Conservation (phyloP, 176 grass and related monocot genomes). For the Oryza meyeriana region DNA sequence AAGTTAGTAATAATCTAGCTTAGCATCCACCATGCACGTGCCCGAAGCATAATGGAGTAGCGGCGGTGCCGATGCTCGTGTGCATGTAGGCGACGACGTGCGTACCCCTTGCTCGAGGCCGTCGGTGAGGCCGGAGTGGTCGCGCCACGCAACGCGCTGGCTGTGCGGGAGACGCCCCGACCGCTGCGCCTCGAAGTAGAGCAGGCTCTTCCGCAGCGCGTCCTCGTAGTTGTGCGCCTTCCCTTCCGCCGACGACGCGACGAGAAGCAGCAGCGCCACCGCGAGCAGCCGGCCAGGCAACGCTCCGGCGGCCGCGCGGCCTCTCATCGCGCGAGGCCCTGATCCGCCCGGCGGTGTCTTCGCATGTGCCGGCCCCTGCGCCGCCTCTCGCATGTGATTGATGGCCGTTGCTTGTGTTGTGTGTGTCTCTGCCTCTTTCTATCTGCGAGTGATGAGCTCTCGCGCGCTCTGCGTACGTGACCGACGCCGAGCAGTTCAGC, state of each 20-base stretch:
- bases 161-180: constrained; percentile 81
- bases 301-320: background rate
- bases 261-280: background rate
- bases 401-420: background rate
- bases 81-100: background rate
- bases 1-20: background rate
- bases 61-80: too few relatives aligned
- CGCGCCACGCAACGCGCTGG: constrained; percentile 80
- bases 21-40: too few relatives aligned
- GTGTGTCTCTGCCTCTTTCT: background rate
- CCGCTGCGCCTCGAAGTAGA: constrained; percentile 97
- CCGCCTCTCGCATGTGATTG: constrained; percentile 35
- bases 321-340: constrained; percentile 22
- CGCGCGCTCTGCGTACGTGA: background rate
- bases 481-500: background rate
- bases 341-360: background rate
- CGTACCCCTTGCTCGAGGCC: constrained; percentile 79
- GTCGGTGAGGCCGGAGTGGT: constrained; percentile 94
- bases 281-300: background rate
- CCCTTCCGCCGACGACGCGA: background rate
- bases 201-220: constrained; percentile 79
- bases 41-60: background rate
- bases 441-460: background rate
- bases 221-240: constrained; percentile 54
- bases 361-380: constrained; percentile 36